Conservation (phyloP, 257 asterid genomes). For the Perilla frutescens region DNA sequence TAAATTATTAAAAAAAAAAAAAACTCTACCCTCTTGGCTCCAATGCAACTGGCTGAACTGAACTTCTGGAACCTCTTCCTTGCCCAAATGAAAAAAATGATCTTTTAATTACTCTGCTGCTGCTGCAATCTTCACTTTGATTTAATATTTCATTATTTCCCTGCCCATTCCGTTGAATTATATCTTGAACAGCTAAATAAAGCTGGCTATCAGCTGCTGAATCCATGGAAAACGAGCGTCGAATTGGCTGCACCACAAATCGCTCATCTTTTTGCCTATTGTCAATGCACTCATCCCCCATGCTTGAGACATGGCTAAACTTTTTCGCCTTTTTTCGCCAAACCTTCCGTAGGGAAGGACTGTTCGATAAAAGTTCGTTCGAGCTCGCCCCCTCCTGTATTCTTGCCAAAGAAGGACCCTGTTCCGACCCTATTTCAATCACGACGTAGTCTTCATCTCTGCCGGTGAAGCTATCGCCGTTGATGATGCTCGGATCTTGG, state of each 20-base stretch:
- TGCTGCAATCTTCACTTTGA: conserved; percentile 48
- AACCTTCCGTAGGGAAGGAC: conserved; percentile 48
- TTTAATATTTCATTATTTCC: conserved; percentile 31
- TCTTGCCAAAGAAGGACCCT: conserved; percentile 33
- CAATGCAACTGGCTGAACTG: conserved; percentile 64
- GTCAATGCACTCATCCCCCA: conserved; percentile 87
- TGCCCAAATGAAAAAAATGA: conserved; percentile 85
- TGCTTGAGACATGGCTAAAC: conserved; percentile 48
- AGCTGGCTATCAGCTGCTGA: conserved; percentile 76
- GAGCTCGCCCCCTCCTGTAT: conserved; percentile 42
- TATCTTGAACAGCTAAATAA: conserved; percentile 68
- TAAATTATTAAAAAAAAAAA: background rate
- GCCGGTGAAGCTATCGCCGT: conserved; percentile 31
- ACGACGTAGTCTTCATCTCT: conserved; percentile 77
- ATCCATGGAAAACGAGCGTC: conserved; percentile 96
- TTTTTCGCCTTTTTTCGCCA: conserved; percentile 44
- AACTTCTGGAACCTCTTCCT: conserved; percentile 72
- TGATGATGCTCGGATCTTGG: conserved; percentile 37
- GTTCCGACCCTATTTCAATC: conserved; percentile 59
- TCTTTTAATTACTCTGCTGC: conserved; percentile 54
- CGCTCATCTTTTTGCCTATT: conserved; percentile 60
- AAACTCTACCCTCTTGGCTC: conserved; percentile 37
- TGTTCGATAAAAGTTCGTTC: conserved; percentile 39
- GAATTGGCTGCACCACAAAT: conserved; percentile 62
- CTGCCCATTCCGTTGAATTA: conserved; percentile 44